Conservation (phyloP, 2,329 filamentous ascomycete genomes). For the Pestalotiopsis sp. region DNA sequence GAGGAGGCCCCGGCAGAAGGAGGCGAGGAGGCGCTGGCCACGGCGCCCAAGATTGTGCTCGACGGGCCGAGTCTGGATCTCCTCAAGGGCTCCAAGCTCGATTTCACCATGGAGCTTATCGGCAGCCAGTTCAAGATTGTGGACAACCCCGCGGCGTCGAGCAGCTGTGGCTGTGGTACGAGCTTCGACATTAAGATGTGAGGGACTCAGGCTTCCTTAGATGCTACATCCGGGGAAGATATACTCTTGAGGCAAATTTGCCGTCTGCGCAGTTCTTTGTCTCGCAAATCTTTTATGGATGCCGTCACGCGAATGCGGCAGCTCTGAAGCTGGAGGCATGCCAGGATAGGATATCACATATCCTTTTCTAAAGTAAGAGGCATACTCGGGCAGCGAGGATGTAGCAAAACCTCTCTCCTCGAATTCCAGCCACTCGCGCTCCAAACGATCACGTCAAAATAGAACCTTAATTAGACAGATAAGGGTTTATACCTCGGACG, state of each 20-base stretch:
- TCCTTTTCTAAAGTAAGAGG: too few relatives aligned
- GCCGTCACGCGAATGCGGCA: background rate
- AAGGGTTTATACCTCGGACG: too few relatives aligned
- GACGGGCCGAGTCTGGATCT: constrained; percentile 87
- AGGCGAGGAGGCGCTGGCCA: constrained; percentile 26
- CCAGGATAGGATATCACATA: too few relatives aligned
- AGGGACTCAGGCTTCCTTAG: background rate
- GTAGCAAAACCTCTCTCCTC: too few relatives aligned
- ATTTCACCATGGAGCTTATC: constrained; percentile 88
- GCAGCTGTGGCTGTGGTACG: constrained; percentile 95
- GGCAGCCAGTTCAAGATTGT: constrained; percentile 95
- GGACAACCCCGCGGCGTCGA: constrained; percentile 88
- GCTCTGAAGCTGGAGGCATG: background rate
- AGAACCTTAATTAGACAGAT: too few relatives aligned
- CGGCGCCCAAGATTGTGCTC: constrained; percentile 78
- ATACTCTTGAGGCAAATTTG: background rate
- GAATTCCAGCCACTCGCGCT: too few relatives aligned
- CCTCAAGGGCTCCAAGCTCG: constrained; percentile 90
- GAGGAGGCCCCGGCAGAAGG: constrained; percentile 43
- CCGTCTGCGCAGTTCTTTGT: too few relatives aligned
- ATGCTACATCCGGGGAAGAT: background rate
- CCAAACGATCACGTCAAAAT: too few relatives aligned
- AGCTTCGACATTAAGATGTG: constrained; percentile 90
- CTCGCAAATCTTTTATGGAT: background rate
- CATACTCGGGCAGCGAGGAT: too few relatives aligned